Conservation (phyloP, 345 rosid species). For the Aquilaria malaccensis region DNA sequence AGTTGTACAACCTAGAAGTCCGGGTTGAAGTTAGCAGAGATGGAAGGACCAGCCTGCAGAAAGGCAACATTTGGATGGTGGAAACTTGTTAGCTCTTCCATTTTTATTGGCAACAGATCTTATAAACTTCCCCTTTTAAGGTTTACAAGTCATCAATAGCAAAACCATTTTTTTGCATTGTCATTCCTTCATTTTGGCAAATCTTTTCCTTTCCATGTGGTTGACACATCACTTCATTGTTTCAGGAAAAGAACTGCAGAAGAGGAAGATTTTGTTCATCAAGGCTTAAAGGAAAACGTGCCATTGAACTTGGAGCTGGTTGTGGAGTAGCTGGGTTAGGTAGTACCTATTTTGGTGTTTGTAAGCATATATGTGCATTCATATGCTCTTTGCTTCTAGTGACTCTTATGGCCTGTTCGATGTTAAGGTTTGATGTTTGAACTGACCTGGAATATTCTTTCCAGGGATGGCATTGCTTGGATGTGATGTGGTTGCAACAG, state of each 20-base stretch:
- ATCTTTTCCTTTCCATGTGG: too few species aligned
- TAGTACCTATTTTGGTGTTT: slow-evolving; percentile 26
- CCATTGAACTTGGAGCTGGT: slow-evolving; percentile 91
- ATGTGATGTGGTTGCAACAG: slow-evolving; percentile 77
- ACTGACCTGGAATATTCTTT: slow-evolving; percentile 15
- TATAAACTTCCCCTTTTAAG: too few species aligned
- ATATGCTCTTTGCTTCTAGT: slow-evolving; percentile 10
- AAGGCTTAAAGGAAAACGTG: slow-evolving; percentile 88
- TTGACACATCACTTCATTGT: slow-evolving; percentile 4
- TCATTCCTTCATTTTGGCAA: too few species aligned
- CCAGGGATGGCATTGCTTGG: slow-evolving; percentile 92
- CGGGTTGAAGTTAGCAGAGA: too few species aligned
- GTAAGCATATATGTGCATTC: neutral
- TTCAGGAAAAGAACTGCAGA: slow-evolving; percentile 82
- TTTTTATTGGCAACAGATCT: too few species aligned
- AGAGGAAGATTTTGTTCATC: slow-evolving; percentile 76
- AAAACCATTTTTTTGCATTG: too few species aligned
- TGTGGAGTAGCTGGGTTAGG: slow-evolving; percentile 98
- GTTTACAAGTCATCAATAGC: too few species aligned
- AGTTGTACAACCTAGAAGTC: too few species aligned
- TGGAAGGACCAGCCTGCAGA: too few species aligned
- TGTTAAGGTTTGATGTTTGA: neutral
- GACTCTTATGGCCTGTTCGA: slow-evolving; percentile 4
- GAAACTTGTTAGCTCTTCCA: too few species aligned
- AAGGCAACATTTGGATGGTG: too few species aligned